These are phyloP conservation scores for Bauhinia variegata DNA, from an alignment of 306 rosid species.

Conservation along the genomic window DNA sequence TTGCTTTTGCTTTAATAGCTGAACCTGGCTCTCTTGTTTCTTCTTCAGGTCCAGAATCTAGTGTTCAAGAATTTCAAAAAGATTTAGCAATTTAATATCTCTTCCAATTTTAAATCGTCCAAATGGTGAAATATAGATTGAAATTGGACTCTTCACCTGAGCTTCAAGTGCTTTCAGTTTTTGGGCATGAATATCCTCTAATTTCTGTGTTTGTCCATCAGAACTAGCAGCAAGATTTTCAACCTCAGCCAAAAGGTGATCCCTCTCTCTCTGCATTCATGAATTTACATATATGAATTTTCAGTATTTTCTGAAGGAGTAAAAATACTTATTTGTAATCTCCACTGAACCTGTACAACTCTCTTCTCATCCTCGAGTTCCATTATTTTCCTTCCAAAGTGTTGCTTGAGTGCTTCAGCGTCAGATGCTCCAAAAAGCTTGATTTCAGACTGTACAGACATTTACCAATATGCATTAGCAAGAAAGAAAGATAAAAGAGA, in stretches of 20 bases:
- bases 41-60: conserved; percentile 95
- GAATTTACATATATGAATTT: conserved; percentile 39
- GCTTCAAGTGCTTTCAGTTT: conserved; percentile 90
- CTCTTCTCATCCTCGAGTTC: conserved; percentile 96
- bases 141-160: conserved; percentile 59
- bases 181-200: conserved; percentile 89
- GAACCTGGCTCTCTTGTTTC: conserved; percentile 99
- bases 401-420: conserved; percentile 86
- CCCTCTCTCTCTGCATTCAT: conserved; percentile 84
- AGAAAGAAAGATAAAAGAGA: conserved; percentile 18
- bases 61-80: conserved; percentile 36
- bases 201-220: conserved; percentile 94
- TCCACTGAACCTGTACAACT: conserved; percentile 74
- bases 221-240: conserved; percentile 93
- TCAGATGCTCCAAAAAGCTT: conserved; percentile 82
- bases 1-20: conserved; percentile 95
- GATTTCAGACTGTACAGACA: conserved; percentile 79
- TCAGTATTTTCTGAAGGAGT: conserved; percentile 26
- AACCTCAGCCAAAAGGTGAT: conserved; percentile 89
- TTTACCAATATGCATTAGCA: conserved; percentile 29
- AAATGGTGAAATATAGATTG: conserved; percentile 11
- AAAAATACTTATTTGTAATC: conserved; percentile 36
- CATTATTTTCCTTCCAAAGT: conserved; percentile 91
- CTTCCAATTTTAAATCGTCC: conserved; percentile 20
- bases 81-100: conserved; percentile 30